A percentile compares a stretch with the other conserved stretches of the same genome.
Conservation (phyloP, 805 yeast genomes). For the Spathaspora sp. region DNA sequence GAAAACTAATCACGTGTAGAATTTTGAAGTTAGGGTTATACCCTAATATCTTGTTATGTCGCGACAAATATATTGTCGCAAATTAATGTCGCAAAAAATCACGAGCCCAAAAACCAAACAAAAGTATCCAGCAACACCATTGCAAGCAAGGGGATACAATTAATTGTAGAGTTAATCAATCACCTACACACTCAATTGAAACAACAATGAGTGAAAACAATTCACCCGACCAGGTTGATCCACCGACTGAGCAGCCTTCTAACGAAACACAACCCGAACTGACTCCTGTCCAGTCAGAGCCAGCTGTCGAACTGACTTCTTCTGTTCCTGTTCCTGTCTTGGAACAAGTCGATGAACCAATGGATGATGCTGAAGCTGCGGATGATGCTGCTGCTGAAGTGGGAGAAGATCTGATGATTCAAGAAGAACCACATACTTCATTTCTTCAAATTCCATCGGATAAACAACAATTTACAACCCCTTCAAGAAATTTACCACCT, state of each 20-base stretch:
- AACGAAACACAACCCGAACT: background rate
- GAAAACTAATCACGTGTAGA: too few relatives aligned
- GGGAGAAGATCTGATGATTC: conserved; percentile 4
- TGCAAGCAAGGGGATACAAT: background rate
- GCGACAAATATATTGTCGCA: background rate
- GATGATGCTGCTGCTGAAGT: background rate
- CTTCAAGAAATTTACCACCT: conserved; percentile 39
- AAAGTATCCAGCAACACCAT: background rate
- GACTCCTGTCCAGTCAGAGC: background rate
- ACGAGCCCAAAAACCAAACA: background rate
- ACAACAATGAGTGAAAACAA: background rate
- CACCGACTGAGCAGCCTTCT: background rate
- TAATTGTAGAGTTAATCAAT: background rate
- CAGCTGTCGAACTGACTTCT: background rate
- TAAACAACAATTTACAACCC: conserved; percentile 28
- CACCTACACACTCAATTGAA: background rate
- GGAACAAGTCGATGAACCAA: background rate
- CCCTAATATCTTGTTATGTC: background rate
- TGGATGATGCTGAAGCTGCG: background rate
- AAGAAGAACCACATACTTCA: conserved; percentile 10
- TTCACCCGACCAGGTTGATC: background rate
- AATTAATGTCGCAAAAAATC: background rate
- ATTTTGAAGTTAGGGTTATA: too few relatives aligned
- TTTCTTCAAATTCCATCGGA: conserved; percentile 6
- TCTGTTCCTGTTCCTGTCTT: background rate